Conservation (phyloP, 495 filamentous ascomycete species). For the Penicillium turbatum region DNA sequence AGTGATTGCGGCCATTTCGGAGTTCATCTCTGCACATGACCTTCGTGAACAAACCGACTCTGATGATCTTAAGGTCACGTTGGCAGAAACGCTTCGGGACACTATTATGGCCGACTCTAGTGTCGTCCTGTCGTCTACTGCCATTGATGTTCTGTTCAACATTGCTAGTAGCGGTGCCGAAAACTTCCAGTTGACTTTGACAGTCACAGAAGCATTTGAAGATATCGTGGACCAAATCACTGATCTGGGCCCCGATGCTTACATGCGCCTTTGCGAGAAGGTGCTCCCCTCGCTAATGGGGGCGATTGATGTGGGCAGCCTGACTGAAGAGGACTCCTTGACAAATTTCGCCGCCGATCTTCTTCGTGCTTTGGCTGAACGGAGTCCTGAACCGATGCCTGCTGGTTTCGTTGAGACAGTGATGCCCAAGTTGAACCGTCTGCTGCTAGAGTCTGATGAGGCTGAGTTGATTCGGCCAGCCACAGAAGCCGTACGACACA, state of each 20-base stretch:
- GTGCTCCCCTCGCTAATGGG: constrained; percentile 82
- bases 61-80: constrained; percentile 84
- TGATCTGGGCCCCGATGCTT: constrained; percentile 60
- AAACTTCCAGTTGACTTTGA: constrained; percentile 78
- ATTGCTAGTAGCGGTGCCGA: constrained; percentile 81
- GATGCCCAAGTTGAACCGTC: constrained; percentile 78
- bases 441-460: constrained; percentile 76
- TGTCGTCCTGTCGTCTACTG: constrained; percentile 64
- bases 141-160: constrained; percentile 81
- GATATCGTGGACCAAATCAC: constrained; percentile 68
- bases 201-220: constrained; percentile 88
- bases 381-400: constrained; percentile 79
- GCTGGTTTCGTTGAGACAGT: constrained; percentile 77
- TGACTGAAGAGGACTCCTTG: constrained; percentile 78
- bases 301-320: constrained; percentile 79
- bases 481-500: constrained; percentile 80
- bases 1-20: constrained; percentile 71
- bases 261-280: constrained; percentile 76
- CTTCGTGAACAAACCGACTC: constrained; percentile 75
- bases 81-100: constrained; percentile 82
- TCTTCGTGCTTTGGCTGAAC: constrained; percentile 71
- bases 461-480: constrained; percentile 81
- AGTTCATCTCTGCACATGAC: constrained; percentile 73
- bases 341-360: constrained; percentile 83
- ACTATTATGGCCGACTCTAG: constrained; percentile 72